A percentile compares a stretch with the other conserved stretches of the same genome.
phyloP scores from a whole-genome alignment of 805 yeast species.

The Metschnikowia gelsemii region DNA sequence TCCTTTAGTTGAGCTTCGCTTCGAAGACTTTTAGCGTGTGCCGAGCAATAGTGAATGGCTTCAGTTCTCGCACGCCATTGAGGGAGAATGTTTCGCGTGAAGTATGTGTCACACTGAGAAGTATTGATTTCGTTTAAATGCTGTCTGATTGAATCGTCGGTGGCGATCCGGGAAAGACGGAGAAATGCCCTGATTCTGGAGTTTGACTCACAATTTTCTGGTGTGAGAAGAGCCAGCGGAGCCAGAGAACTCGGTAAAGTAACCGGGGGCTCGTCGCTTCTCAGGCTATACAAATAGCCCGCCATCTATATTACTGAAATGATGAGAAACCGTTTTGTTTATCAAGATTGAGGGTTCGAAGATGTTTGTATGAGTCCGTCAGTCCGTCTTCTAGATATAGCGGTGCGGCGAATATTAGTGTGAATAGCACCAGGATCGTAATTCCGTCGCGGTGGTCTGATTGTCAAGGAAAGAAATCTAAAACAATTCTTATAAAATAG shows the following conservation, averaged over 20 bases:
- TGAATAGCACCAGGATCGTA: no score
- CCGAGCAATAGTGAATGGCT: slow-evolving; percentile 31
- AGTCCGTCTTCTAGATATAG: no score
- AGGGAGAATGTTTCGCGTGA: slow-evolving; percentile 28
- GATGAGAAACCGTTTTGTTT: no score
- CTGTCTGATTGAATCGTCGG: slow-evolving; percentile 41
- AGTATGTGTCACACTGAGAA: slow-evolving; percentile 30
- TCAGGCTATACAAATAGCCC: background rate
- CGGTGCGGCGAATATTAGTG: no score
- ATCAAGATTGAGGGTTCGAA: no score
- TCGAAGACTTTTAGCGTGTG: slow-evolving; percentile 29
- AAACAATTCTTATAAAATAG: no score
- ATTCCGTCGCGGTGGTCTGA: no score
- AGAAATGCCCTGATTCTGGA: slow-evolving; percentile 38
- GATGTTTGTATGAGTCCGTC: no score
- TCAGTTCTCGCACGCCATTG: slow-evolving; percentile 38
- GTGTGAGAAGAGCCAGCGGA: slow-evolving; percentile 21
- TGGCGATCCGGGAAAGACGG: slow-evolving; percentile 36
- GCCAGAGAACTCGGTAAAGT: no score
- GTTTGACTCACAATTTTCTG: slow-evolving; percentile 36
- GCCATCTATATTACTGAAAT: no score
- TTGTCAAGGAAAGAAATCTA: no score
- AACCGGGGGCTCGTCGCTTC: background rate
- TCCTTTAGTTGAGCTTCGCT: slow-evolving; percentile 9
- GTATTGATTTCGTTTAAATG: slow-evolving; percentile 34